Evolutionary conservation across 169 alveolate genomes (phyloP).

Genomic region (Perkinsus marinus): DNA sequence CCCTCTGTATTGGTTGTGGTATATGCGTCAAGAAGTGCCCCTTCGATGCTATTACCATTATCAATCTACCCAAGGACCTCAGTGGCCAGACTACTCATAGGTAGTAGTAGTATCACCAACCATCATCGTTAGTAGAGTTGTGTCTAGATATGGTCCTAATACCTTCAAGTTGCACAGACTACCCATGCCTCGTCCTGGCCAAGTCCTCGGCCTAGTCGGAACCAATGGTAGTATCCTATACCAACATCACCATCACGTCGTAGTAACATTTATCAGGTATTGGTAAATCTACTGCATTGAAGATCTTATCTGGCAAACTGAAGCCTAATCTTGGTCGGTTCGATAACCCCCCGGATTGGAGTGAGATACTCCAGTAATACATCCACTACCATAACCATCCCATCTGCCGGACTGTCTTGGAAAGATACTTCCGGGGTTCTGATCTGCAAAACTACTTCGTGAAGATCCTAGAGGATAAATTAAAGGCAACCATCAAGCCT

Average conservation of each 20-base stretch:
- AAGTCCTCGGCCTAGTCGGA: slow-evolving; percentile 73
- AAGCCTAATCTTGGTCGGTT: slow-evolving; percentile 91
- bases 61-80: slow-evolving; percentile 94
- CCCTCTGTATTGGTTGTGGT: slow-evolving; percentile 98
- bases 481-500: slow-evolving; percentile 91
- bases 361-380: slow-evolving; percentile 65
- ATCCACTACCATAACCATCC: background rate
- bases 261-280: slow-evolving; percentile 72
- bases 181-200: slow-evolving; percentile 97
- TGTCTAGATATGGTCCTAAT: slow-evolving; percentile 96
- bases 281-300: slow-evolving; percentile 97
- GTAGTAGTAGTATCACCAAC: background rate
- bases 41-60: slow-evolving; percentile 90
- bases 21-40: slow-evolving; percentile 99
- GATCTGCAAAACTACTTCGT: slow-evolving; percentile 92
- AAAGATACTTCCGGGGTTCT: slow-evolving; percentile 81
- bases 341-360: slow-evolving; percentile 87
- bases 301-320: slow-evolving; percentile 84
- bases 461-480: slow-evolving; percentile 81
- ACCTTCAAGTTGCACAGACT: slow-evolving; percentile 95
- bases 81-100: slow-evolving; percentile 49
- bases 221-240: slow-evolving; percentile 62
- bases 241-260: slow-evolving; percentile 25
- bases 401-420: background rate
- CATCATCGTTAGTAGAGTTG: slow-evolving; percentile 33